These are phyloP conservation scores for Fusarium sp. DNA, from an alignment of 2,329 filamentous ascomycete species.

Conservation along the genomic window DNA sequence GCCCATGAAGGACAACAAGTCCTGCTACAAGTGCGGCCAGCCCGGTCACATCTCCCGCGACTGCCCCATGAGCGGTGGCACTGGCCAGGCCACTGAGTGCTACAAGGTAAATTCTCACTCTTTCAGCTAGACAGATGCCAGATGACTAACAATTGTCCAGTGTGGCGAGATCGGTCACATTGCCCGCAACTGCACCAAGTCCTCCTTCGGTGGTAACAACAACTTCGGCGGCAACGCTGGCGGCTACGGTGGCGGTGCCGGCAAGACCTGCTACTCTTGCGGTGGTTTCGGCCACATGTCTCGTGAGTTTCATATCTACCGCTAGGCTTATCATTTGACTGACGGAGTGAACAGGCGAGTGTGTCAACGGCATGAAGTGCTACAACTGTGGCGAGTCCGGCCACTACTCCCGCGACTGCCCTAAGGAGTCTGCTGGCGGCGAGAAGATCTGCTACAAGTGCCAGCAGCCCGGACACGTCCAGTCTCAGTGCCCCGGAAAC, in stretches of 20 bases:
- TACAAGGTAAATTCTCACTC: conserved; percentile 75
- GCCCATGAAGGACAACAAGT: conserved; percentile 87
- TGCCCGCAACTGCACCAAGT: conserved; percentile 87
- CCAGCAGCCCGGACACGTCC: conserved; percentile 86
- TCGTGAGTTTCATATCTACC: conserved; percentile 64
- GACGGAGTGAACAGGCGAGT: conserved; percentile 73
- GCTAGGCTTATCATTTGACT: conserved; percentile 20
- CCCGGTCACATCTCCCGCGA: conserved; percentile 93
- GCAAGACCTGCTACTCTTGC: conserved; percentile 98
- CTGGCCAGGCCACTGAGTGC: conserved; percentile 76
- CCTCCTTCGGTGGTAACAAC: conserved; percentile 68
- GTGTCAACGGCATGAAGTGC: conserved; percentile 99
- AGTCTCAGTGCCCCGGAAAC: conserved; percentile 92
- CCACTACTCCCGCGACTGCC: conserved; percentile 95
- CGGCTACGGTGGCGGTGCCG: conserved; percentile 66
- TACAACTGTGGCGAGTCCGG: conserved; percentile 98
- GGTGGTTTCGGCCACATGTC: conserved; percentile 98
- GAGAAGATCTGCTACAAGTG: conserved; percentile 99
- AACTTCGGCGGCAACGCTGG: conserved; percentile 58
- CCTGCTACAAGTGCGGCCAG: conserved; percentile 84
- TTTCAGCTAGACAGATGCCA: neutral
- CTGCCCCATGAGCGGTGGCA: conserved; percentile 71
- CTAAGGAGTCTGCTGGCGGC: conserved; percentile 85
- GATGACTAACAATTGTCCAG: conserved; percentile 55
- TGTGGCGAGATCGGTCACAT: conserved; percentile 98